Evolutionary conservation across 257 asterid genomes (phyloP).

Genomic region (Solanum bukasovii): DNA sequence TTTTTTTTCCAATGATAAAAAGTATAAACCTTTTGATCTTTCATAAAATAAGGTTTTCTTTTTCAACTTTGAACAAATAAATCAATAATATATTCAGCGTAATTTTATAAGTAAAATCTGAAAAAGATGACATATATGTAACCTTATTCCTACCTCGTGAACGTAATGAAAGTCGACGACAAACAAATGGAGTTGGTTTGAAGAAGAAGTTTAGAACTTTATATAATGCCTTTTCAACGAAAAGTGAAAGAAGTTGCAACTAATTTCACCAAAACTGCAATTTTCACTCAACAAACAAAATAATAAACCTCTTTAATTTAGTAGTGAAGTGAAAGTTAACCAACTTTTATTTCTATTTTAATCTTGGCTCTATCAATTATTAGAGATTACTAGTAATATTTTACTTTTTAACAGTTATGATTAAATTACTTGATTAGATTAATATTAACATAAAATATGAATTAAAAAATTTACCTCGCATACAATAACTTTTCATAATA

Average conservation of each 20-base stretch:
- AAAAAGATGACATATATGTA: not conserved
- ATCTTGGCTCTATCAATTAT: not conserved
- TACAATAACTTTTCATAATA: not conserved
- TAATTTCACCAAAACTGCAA: slow-evolving; percentile 26
- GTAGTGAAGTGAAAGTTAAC: slow-evolving; percentile 21
- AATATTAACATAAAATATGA: not conserved
- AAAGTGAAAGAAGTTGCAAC: slow-evolving; percentile 35
- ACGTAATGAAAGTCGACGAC: not conserved
- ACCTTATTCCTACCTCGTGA: too few species aligned
- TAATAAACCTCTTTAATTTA: slow-evolving; percentile 13
- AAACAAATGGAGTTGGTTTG: slow-evolving; percentile 14
- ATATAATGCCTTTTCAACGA: slow-evolving; percentile 1
- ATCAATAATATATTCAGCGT: not conserved
- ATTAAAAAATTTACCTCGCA: too few species aligned
- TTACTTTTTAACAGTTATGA: not conserved
- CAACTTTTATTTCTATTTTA: not conserved
- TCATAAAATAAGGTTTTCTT: not conserved
- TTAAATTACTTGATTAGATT: not conserved
- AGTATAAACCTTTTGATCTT: not conserved
- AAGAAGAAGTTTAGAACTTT: slow-evolving; percentile 4
- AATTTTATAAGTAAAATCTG: too few species aligned
- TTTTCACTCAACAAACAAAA: slow-evolving; percentile 14
- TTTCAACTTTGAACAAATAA: not conserved
- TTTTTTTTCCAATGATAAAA: not conserved
- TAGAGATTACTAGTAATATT: not conserved